Conservation (phyloP, 306 rosid species). For the Inga leiocalycina region DNA sequence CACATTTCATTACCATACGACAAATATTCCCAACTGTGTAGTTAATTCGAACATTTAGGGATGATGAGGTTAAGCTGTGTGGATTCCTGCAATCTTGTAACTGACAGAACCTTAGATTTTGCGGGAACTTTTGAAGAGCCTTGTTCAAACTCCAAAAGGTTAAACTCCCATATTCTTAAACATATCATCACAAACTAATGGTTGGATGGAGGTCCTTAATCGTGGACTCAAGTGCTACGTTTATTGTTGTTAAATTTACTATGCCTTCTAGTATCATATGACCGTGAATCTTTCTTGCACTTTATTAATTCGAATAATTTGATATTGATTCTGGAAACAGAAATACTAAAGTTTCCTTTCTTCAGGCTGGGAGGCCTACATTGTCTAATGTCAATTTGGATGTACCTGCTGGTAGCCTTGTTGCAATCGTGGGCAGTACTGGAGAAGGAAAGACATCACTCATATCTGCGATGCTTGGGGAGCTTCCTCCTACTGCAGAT, state of each 20-base stretch:
- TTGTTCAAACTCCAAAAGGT: no score
- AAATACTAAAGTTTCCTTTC: constrained; percentile 15
- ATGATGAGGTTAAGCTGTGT: no score
- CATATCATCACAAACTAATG: no score
- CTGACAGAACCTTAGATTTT: no score
- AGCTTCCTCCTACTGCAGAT: constrained; percentile 64
- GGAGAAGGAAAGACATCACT: constrained; percentile 98
- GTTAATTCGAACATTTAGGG: no score
- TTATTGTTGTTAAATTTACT: background rate
- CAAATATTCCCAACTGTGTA: no score
- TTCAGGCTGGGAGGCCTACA: constrained; percentile 72
- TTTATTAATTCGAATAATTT: constrained; percentile 11
- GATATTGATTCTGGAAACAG: constrained; percentile 24
- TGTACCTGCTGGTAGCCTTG: constrained; percentile 75
- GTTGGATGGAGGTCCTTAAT: no score
- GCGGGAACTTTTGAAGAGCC: no score
- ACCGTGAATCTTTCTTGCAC: background rate
- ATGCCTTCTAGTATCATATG: constrained; percentile 11
- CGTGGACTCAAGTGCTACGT: no score
- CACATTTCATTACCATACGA: no score
- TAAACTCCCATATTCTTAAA: no score
- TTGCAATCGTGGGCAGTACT: constrained; percentile 96
- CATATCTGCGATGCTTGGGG: constrained; percentile 93
- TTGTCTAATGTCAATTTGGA: constrained; percentile 80
- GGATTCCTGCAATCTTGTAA: no score